Evolutionary conservation across 1,284 basidiomycete species (phyloP), one percentile per base, ranked within the genome.

Genomic region (Jaminaea rosea): DNA sequence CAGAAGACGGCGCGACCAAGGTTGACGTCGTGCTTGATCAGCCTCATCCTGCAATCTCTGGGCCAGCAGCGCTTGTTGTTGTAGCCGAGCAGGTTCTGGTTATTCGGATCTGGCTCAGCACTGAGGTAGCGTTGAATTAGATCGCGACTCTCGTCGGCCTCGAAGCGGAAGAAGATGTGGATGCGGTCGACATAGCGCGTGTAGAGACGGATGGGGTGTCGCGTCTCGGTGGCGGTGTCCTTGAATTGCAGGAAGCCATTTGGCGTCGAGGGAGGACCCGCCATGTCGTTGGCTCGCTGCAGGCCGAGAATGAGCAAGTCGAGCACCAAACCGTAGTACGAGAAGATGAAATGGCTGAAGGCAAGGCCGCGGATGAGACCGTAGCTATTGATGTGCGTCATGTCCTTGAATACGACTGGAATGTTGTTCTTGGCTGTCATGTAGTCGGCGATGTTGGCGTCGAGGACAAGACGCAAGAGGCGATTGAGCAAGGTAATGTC

Each of bases 1-100:
- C 93, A 98, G 60, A 96, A 97, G 10, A 97, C 93, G 5, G 94
- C 94, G 61, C 94, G 83, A 27, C 93, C 93, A 28, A 98, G 80
- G 75, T 99, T 98, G 76, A 98, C 94, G 72, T 99, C 94, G 76
- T 98, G 93, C 78, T 99, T 99, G 80, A 96, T 94, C 52, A 99
- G 81, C 29, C 94, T 82, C 94, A 99, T 99, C 55, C 94, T 86
- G 74, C 92, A 97, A 75, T 99, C 94, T 59, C 92, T 82, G 23
- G 94, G 94, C 94, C 94, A 97, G 79, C 94, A 98, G 52, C 90
- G 86, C 76, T 93, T 93, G 79, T 96, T 97, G 79, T 97, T 97
- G 78, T 97, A 99, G 1, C 93, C 93, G 60, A 97, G 93, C 60
- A 98, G 86, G 67, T 97, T 97, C 77, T 93, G 92, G 78, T 98